Conservation (phyloP, 2,329 filamentous ascomycete species). For the Stagonosporopsis tanaceti region DNA sequence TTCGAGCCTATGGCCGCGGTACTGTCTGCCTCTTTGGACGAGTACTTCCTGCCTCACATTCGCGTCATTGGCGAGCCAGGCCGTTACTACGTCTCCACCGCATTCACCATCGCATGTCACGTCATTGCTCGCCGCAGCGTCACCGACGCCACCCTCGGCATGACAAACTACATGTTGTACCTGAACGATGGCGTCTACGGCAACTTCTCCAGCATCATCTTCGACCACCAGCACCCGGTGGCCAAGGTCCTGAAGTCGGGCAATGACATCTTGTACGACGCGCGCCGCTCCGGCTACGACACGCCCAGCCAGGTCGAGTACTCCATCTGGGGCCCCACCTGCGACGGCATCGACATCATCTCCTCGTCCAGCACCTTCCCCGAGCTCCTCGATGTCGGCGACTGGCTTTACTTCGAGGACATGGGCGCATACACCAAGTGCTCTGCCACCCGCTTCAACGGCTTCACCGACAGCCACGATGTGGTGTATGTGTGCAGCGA, state of each 20-base stretch:
- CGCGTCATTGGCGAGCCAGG: slow-evolving; percentile 95
- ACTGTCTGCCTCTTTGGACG: slow-evolving; percentile 80
- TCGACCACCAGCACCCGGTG: slow-evolving; percentile 92
- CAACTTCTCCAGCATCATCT: slow-evolving; percentile 99
- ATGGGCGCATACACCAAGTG: slow-evolving; percentile 99
- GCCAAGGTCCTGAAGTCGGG: slow-evolving; percentile 78
- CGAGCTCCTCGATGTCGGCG: slow-evolving; percentile 84
- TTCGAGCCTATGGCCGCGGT: slow-evolving; percentile 91
- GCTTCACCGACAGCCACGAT: slow-evolving; percentile 91
- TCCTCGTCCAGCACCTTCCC: slow-evolving; percentile 79
- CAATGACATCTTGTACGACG: slow-evolving; percentile 64
- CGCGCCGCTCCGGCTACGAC: slow-evolving; percentile 47
- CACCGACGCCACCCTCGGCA: slow-evolving; percentile 69
- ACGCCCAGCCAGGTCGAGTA: slow-evolving; percentile 74
- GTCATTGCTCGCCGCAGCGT: slow-evolving; percentile 95
- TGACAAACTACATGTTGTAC: slow-evolving; percentile 92
- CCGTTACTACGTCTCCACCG: slow-evolving; percentile 91
- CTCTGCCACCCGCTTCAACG: slow-evolving; percentile 97
- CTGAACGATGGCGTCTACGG: slow-evolving; percentile 97
- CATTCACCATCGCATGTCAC: slow-evolving; percentile 94
- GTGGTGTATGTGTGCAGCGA: slow-evolving; percentile 96
- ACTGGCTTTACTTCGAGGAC: slow-evolving; percentile 98
- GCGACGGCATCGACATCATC: slow-evolving; percentile 97
- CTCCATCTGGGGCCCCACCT: slow-evolving; percentile 97
- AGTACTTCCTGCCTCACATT: slow-evolving; percentile 84